Conservation (phyloP, 768 basidiomycete species). For the Tubosaeta brunneosetosa region DNA sequence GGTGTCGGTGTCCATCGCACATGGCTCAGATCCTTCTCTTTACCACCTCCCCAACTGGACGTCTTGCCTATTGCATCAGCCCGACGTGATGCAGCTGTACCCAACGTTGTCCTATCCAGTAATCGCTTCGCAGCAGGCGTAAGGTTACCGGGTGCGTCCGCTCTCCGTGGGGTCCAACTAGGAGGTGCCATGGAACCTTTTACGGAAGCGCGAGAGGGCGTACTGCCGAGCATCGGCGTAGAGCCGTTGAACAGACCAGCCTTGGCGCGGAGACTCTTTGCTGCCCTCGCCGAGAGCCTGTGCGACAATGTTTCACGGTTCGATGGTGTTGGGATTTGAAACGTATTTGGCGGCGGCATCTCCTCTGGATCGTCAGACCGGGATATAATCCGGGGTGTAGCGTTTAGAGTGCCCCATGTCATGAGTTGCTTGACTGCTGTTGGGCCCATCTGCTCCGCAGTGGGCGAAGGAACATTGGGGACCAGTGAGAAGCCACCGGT, state of each 20-base stretch:
- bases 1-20: constrained; percentile 81
- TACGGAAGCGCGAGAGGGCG: constrained; percentile 35
- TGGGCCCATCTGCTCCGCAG: constrained; percentile 75
- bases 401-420: constrained; percentile 94
- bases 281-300: constrained; percentile 75
- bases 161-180: constrained; percentile 69
- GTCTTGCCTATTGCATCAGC: constrained; percentile 62
- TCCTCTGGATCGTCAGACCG: constrained; percentile 49
- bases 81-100: constrained; percentile 56
- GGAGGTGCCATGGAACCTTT: constrained; percentile 69
- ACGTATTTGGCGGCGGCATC: constrained; percentile 49
- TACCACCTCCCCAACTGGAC: constrained; percentile 53
- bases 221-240: constrained; percentile 22
- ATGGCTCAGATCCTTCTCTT: constrained; percentile 59
- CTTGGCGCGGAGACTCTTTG: constrained; percentile 74
- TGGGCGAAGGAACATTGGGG: constrained; percentile 82
- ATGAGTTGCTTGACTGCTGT: constrained; percentile 86
- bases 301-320: constrained; percentile 78
- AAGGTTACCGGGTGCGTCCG: constrained; percentile 66
- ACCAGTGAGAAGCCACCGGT: constrained; percentile 68
- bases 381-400: constrained; percentile 85
- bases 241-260: constrained; percentile 55
- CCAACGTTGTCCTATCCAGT: constrained; percentile 66
- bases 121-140: constrained; percentile 84
- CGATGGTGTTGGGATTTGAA: constrained; percentile 74